Conservation (phyloP, 352 stramenopile genomes). For the Phytophthora crassamura region DNA sequence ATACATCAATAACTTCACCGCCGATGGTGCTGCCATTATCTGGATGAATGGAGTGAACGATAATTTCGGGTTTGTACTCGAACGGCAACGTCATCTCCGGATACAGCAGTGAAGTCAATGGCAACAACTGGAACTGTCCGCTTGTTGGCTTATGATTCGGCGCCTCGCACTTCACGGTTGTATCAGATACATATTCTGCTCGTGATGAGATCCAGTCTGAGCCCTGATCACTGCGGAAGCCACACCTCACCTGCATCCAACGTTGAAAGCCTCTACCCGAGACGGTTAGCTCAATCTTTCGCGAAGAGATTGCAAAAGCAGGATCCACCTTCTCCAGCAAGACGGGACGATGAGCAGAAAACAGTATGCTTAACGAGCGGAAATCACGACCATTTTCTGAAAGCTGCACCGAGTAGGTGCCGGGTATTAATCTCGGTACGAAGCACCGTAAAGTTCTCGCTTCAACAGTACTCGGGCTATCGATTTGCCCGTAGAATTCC, state of each 20-base stretch:
- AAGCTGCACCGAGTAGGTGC: slow-evolving; percentile 40
- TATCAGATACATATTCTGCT: slow-evolving; percentile 32
- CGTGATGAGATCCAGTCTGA: slow-evolving; percentile 21
- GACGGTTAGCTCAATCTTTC: slow-evolving; percentile 28
- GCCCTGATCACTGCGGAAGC: slow-evolving; percentile 25
- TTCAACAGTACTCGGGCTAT: background rate
- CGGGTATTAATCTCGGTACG: slow-evolving; percentile 31
- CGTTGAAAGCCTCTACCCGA: slow-evolving; percentile 44
- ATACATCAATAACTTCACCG: slow-evolving; percentile 34
- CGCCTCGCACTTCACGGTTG: slow-evolving; percentile 33
- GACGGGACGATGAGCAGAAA: slow-evolving; percentile 39
- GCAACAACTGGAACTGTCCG: slow-evolving; percentile 37
- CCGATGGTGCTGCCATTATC: slow-evolving; percentile 22
- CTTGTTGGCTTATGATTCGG: slow-evolving; percentile 13
- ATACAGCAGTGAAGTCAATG: slow-evolving; percentile 28
- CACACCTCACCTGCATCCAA: slow-evolving; percentile 52
- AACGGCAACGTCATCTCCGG: slow-evolving; percentile 24
- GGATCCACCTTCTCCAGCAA: slow-evolving; percentile 26
- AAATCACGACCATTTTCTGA: slow-evolving; percentile 52
- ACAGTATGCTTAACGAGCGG: slow-evolving; percentile 15
- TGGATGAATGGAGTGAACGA: slow-evolving; percentile 37
- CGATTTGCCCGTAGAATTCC: slow-evolving; percentile 8
- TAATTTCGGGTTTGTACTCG: slow-evolving; percentile 32
- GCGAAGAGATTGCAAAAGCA: slow-evolving; percentile 22
- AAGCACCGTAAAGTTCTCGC: slow-evolving; percentile 21